phyloP scores from a whole-genome alignment of 768 basidiomycete species.

The Suillus cothurnatus region DNA sequence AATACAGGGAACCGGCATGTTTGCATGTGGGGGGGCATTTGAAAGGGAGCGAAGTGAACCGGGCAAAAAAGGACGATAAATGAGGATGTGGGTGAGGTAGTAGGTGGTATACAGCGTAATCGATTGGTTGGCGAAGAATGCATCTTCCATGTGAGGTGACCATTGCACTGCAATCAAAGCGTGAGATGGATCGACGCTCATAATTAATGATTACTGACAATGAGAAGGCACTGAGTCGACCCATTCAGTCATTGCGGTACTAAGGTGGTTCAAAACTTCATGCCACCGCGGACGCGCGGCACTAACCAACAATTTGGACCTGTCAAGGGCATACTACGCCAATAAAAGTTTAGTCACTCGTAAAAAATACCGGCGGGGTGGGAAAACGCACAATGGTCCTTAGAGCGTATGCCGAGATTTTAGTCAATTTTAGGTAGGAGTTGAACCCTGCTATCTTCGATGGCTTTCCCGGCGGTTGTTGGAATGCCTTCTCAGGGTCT shows the following conservation, averaged over 20 bases:
- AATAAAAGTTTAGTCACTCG: slow-evolving; percentile 9
- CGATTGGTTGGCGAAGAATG: slow-evolving; percentile 55
- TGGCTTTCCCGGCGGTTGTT: slow-evolving; percentile 65
- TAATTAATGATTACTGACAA: slow-evolving; percentile 40
- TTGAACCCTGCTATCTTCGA: slow-evolving; percentile 64
- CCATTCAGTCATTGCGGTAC: slow-evolving; percentile 74
- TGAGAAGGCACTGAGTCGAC: slow-evolving; percentile 67
- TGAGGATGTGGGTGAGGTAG: slow-evolving; percentile 62
- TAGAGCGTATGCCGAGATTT: slow-evolving; percentile 68
- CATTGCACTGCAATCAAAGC: slow-evolving; percentile 49
- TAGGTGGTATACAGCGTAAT: slow-evolving; percentile 60
- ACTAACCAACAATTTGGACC: slow-evolving; percentile 55
- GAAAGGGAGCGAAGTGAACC: slow-evolving; percentile 32
- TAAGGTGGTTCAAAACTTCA: slow-evolving; percentile 66
- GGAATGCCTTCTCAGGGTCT: slow-evolving; percentile 54
- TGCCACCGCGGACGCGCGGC: slow-evolving; percentile 55
- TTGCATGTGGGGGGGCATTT: slow-evolving; percentile 27
- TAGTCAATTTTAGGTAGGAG: slow-evolving; percentile 62
- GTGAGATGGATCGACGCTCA: slow-evolving; percentile 1
- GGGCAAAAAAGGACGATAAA: slow-evolving; percentile 71
- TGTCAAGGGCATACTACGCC: slow-evolving; percentile 71
- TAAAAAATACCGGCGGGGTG: slow-evolving; percentile 6
- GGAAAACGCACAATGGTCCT: slow-evolving; percentile 61
- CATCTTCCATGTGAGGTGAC: slow-evolving; percentile 53
- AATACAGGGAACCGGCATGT: slow-evolving; percentile 51